Percentiles rank a stretch among this genome's conserved stretches.
phyloP scores from a whole-genome alignment of 2,329 filamentous ascomycete species.

The Exophiala oligosperma region DNA sequence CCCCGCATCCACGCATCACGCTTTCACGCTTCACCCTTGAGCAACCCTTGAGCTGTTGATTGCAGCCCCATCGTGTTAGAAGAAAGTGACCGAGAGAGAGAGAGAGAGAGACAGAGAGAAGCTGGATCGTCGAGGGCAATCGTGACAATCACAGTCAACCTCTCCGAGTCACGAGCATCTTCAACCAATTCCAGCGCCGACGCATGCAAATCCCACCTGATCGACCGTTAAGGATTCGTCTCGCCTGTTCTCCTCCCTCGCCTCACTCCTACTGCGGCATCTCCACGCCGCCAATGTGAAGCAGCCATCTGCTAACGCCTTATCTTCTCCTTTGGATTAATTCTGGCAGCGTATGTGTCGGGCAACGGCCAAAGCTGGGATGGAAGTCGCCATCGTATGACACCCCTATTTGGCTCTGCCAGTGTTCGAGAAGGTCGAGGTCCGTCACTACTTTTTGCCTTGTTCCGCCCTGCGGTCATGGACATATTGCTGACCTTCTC shows the following conservation, averaged over 20 bases:
- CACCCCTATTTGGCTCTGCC: constrained; percentile 17
- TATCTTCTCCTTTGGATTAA: neutral
- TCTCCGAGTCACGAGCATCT: neutral
- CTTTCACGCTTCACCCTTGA: neutral
- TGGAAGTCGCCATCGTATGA: constrained; percentile 26
- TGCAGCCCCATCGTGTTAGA: neutral
- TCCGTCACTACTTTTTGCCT: constrained; percentile 10
- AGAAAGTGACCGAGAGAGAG: no score
- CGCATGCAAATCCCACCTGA: neutral
- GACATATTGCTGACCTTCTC: constrained; percentile 6
- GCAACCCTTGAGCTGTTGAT: neutral
- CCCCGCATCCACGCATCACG: neutral
- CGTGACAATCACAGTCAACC: neutral
- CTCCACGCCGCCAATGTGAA: neutral
- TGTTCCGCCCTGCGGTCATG: neutral
- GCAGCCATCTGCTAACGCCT: neutral
- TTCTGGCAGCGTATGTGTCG: constrained; percentile 10
- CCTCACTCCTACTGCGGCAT: constrained; percentile 3
- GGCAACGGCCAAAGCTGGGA: constrained; percentile 12
- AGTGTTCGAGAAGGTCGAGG: constrained; percentile 20
- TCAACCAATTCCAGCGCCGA: neutral
- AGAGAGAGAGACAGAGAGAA: no score
- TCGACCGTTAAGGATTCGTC: neutral
- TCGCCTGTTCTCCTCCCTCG: constrained; percentile 5
- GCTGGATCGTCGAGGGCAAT: no score